These are phyloP conservation scores for Pyrenochaeta sp. DNA, from an alignment of 2,329 filamentous ascomycete species.

Conservation along the genomic window DNA sequence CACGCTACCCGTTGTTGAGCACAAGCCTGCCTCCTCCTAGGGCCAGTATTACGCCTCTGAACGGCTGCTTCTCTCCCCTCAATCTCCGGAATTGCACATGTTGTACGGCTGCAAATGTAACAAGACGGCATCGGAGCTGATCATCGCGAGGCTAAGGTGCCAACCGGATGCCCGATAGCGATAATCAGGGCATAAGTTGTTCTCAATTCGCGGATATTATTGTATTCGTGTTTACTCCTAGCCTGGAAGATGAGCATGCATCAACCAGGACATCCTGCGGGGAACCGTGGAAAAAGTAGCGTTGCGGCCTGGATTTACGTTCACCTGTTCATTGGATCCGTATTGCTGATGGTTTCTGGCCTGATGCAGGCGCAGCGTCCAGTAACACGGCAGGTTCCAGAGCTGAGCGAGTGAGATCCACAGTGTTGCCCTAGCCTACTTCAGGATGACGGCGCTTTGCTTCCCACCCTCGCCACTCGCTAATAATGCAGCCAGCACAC, in stretches of 20 bases:
- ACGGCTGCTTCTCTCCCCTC: conserved; percentile 1
- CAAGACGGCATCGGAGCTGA: conserved; percentile 1
- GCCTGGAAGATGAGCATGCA: not conserved
- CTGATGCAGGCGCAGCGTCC: not conserved
- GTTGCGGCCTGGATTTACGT: conserved; percentile 1
- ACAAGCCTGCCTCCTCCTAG: not conserved
- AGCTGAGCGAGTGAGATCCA: not conserved
- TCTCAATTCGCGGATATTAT: not conserved
- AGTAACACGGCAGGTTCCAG: not conserved
- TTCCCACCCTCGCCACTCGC: not conserved
- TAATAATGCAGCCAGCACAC: not conserved
- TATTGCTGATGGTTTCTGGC: conserved; percentile 6
- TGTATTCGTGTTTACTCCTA: not conserved
- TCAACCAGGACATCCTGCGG: conserved; percentile 8
- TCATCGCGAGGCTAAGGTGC: not conserved
- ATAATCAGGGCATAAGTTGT: not conserved
- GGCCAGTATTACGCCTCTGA: not conserved
- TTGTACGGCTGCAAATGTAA: not conserved
- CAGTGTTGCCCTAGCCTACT: not conserved
- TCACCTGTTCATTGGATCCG: conserved; percentile 1
- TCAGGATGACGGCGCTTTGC: not conserved
- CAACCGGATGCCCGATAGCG: not conserved
- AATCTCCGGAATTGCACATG: conserved; percentile 4
- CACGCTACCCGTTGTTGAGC: not conserved
- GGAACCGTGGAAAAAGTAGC: conserved; percentile 13